Evolutionary conservation across 768 basidiomycete species (phyloP).

Genomic region (Hypholoma sublateritium): DNA sequence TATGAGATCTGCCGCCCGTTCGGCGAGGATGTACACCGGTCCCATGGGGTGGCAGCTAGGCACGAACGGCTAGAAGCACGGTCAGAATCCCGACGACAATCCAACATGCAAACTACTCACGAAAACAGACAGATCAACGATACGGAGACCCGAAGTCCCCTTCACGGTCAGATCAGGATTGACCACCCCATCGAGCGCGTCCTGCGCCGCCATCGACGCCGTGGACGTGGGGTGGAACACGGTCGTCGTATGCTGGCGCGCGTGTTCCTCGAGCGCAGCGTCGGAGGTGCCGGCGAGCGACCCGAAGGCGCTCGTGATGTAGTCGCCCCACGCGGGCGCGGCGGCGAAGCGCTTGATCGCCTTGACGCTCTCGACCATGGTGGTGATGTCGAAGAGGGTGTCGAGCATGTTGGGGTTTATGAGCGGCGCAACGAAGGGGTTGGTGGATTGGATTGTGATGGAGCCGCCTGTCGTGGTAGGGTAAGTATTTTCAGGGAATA

Average conservation of each 20-base stretch:
- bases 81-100: too few species aligned
- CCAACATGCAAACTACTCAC: constrained; percentile 19
- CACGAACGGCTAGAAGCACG: too few species aligned
- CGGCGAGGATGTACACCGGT: too few species aligned
- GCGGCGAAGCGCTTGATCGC: constrained; percentile 18
- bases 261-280: constrained; percentile 19
- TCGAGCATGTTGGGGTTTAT: constrained; percentile 48
- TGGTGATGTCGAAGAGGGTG: constrained; percentile 24
- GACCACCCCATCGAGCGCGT: constrained; percentile 26
- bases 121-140: constrained; percentile 30
- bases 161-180: constrained; percentile 32
- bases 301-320: constrained; percentile 19
- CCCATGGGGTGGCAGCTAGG: too few species aligned
- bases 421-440: constrained; percentile 44
- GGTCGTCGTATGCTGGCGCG: constrained; percentile 16
- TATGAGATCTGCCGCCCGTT: too few species aligned
- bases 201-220: constrained; percentile 23
- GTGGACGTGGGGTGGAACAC: constrained; percentile 28
- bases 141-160: constrained; percentile 25
- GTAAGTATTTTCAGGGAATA: not conserved
- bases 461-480: constrained; percentile 29
- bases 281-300: constrained; percentile 16
- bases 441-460: constrained; percentile 36
- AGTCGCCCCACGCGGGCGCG: constrained; percentile 24
- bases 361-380: constrained; percentile 20